Conservation (phyloP, 345 rosid species). For the Turnera subulata region DNA sequence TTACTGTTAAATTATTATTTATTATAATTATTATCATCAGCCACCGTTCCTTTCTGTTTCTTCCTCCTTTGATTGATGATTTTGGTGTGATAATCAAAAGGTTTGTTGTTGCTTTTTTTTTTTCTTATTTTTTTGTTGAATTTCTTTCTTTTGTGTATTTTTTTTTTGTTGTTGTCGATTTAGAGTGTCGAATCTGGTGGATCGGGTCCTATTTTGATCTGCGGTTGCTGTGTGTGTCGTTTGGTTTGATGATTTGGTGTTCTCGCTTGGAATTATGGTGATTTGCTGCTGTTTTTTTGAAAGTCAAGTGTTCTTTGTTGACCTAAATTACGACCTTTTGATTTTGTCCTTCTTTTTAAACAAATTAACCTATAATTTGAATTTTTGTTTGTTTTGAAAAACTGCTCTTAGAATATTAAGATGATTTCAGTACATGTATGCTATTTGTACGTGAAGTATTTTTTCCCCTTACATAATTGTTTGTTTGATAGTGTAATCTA, state of each 20-base stretch:
- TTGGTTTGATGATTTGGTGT: not conserved
- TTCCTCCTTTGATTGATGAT: not conserved
- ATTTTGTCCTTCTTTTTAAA: not conserved
- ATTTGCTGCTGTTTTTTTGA: not conserved
- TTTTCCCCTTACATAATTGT: no score
- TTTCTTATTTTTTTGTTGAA: not conserved
- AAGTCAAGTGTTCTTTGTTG: not conserved
- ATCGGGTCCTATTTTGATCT: slow-evolving; percentile 6
- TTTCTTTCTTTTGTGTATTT: not conserved
- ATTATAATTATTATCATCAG: no score
- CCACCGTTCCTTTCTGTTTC: not conserved
- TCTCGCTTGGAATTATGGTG: not conserved
- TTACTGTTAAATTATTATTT: no score
- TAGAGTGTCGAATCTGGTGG: slow-evolving; percentile 2
- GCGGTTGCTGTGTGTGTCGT: not conserved
- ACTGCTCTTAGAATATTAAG: not conserved
- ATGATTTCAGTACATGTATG: not conserved
- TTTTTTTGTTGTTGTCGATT: not conserved
- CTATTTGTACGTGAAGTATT: not conserved
- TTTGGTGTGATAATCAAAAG: not conserved
- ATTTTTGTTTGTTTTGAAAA: not conserved
- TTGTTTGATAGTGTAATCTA: no score
- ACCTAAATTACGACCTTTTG: not conserved
- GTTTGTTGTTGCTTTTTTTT: no score
- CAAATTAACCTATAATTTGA: not conserved